Evolutionary conservation across 1,139 yeast species (phyloP).

Genomic region (Pichia sp.): DNA sequence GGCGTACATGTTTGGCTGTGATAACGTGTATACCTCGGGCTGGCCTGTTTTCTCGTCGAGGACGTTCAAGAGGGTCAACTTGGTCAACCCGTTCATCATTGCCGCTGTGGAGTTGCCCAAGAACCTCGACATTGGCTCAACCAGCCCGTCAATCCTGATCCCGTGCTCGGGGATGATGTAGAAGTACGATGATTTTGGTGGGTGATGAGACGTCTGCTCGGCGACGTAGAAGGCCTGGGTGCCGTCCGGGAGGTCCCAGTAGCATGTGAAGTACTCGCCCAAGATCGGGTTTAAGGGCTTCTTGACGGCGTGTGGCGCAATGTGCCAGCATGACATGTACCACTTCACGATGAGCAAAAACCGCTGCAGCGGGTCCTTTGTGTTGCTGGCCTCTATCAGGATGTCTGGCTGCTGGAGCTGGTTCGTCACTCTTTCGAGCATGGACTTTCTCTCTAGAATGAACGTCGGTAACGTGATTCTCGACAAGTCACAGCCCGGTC

Average conservation of each 20-base stretch:
- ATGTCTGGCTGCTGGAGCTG: slow-evolving; percentile 79
- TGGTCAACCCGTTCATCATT: slow-evolving; percentile 88
- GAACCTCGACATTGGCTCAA: slow-evolving; percentile 81
- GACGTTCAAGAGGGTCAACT: slow-evolving; percentile 62
- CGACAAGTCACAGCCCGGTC: slow-evolving; percentile 89
- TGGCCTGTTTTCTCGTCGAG: slow-evolving; percentile 40
- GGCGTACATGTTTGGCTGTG: slow-evolving; percentile 95
- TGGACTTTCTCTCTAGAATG: slow-evolving; percentile 87
- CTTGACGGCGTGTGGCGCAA: slow-evolving; percentile 96
- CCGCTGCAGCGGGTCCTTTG: slow-evolving; percentile 57
- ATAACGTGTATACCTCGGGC: slow-evolving; percentile 68
- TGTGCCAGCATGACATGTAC: slow-evolving; percentile 96
- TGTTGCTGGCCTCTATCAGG: slow-evolving; percentile 61
- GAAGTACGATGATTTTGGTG: slow-evolving; percentile 95
- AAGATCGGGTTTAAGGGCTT: slow-evolving; percentile 93
- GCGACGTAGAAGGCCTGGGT: slow-evolving; percentile 75
- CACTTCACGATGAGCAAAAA: slow-evolving; percentile 74
- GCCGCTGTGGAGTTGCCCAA: slow-evolving; percentile 96
- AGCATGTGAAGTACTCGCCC: slow-evolving; percentile 86
- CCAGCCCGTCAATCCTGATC: slow-evolving; percentile 84
- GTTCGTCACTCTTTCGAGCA: slow-evolving; percentile 93
- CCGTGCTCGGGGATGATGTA: slow-evolving; percentile 76
- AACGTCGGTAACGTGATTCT: slow-evolving; percentile 93
- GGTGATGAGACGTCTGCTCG: slow-evolving; percentile 96
- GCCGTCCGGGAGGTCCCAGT: slow-evolving; percentile 77